Evolutionary conservation across 2,329 filamentous ascomycete genomes (phyloP).

Genomic region (Camillea tinctor): DNA sequence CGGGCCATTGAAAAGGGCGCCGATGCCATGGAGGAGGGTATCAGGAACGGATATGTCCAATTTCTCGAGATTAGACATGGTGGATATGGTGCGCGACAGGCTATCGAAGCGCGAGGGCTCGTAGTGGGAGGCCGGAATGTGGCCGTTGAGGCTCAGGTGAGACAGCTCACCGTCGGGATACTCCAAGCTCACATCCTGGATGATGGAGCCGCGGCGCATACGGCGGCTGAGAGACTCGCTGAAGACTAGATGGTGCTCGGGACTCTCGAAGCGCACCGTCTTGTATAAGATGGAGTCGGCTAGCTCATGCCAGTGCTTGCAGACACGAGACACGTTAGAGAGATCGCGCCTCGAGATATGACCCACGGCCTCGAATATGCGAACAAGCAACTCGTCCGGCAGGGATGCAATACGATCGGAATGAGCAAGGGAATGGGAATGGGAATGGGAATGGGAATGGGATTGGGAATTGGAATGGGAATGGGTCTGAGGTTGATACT

Average conservation of each 20-base stretch:
- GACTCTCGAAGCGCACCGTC: conserved; percentile 45
- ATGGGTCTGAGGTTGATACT: not conserved
- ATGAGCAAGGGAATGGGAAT: no score
- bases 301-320: conserved; percentile 41
- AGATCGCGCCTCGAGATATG: conserved; percentile 38
- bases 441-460: no score
- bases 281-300: conserved; percentile 49
- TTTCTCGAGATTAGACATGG: conserved; percentile 49
- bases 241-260: conserved; percentile 48
- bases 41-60: conserved; percentile 46
- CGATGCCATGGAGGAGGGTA: conserved; percentile 44
- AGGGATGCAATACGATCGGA: conserved; percentile 28
- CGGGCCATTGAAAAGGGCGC: conserved; percentile 48
- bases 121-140: conserved; percentile 35
- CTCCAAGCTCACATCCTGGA: conserved; percentile 44
- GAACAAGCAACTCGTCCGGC: conserved; percentile 40
- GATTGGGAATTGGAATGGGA: no score
- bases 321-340: conserved; percentile 43
- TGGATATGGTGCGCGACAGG: conserved; percentile 45
- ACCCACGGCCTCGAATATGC: conserved; percentile 39
- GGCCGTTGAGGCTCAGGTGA: conserved; percentile 39
- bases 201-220: conserved; percentile 46
- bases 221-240: conserved; percentile 46
- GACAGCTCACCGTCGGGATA: conserved; percentile 45
- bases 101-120: conserved; percentile 38